A percentile compares a stretch with the other conserved stretches of the same genome.
Conservation (phyloP, 345 rosid genomes). For the Salix koriyanagi region DNA sequence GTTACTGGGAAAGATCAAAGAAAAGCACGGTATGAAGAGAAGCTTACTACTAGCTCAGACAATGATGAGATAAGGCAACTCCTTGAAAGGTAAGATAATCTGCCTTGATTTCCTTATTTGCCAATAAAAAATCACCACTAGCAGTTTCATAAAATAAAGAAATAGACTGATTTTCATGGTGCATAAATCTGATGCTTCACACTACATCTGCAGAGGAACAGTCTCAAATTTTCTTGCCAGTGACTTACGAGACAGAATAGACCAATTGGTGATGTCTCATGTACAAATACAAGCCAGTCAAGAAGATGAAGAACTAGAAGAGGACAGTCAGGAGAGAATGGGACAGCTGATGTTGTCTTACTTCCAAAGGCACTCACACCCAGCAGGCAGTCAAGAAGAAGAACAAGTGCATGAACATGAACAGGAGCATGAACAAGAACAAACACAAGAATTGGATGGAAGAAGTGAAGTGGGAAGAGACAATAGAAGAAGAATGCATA, state of each 20-base stretch:
- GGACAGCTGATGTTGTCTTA: slow-evolving; percentile 27
- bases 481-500: not conserved
- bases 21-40: slow-evolving; percentile 66
- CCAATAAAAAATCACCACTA: not conserved
- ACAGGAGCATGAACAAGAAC: not conserved
- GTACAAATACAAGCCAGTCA: slow-evolving; percentile 34
- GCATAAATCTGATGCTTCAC: slow-evolving; percentile 3
- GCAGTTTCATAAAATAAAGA: not conserved
- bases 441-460: not conserved
- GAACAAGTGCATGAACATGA: slow-evolving; percentile 2
- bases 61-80: slow-evolving; percentile 65
- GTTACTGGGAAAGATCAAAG: slow-evolving; percentile 86
- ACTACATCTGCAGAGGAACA: slow-evolving; percentile 46
- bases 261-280: slow-evolving; percentile 52
- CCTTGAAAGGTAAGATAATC: slow-evolving; percentile 51
- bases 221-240: slow-evolving; percentile 69
- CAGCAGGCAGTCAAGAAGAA: slow-evolving; percentile 3
- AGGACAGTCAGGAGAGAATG: slow-evolving; percentile 28
- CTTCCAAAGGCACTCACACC: slow-evolving; percentile 19
- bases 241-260: slow-evolving; percentile 67
- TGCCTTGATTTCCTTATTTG: not conserved
- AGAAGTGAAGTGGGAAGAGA: slow-evolving; percentile 3
- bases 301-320: slow-evolving; percentile 23
- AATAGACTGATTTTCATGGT: not conserved
- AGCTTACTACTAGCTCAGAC: slow-evolving; percentile 44